phyloP scores from a whole-genome alignment of 768 basidiomycete species.

The Strobilomyces dryophilus region DNA sequence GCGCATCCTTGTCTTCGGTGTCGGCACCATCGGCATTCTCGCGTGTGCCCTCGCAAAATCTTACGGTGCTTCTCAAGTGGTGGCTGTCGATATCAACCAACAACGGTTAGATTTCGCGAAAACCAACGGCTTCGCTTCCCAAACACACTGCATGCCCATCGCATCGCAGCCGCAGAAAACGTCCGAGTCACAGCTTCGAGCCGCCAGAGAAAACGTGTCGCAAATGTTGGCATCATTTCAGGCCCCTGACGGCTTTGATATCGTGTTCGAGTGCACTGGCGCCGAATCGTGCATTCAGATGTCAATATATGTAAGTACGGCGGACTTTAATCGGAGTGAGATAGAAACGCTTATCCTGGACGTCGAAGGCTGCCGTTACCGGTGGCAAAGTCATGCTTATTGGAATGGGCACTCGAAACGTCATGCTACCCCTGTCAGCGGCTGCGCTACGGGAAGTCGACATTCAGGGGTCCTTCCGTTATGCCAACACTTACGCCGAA shows the following conservation, averaged over 20 bases:
- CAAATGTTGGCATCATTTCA: conserved; percentile 52
- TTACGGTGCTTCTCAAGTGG: conserved; percentile 65
- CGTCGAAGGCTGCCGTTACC: conserved; percentile 57
- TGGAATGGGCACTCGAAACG: conserved; percentile 90
- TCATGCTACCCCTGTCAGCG: conserved; percentile 75
- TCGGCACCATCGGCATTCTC: conserved; percentile 90
- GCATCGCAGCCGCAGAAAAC: conserved; percentile 47
- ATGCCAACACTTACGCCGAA: conserved; percentile 86
- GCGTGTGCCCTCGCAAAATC: conserved; percentile 77
- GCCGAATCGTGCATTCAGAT: conserved; percentile 90
- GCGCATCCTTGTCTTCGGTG: conserved; percentile 84
- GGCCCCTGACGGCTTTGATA: conserved; percentile 77
- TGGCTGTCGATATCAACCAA: conserved; percentile 84
- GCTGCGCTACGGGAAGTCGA: conserved; percentile 90
- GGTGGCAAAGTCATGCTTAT: conserved; percentile 92
- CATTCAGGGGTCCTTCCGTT: conserved; percentile 87
- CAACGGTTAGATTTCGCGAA: conserved; percentile 76
- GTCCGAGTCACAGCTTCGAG: conserved; percentile 52
- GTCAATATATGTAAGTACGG: conserved; percentile 73
- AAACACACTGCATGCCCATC: conserved; percentile 61
- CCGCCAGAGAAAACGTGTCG: conserved; percentile 55
- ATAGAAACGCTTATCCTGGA: conserved; percentile 12
- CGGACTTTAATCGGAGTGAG: conserved; percentile 9
- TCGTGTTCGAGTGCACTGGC: conserved; percentile 94
- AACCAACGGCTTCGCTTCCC: conserved; percentile 68